Conservation (phyloP, 352 stramenopile species). For the Pythium angustatum region DNA sequence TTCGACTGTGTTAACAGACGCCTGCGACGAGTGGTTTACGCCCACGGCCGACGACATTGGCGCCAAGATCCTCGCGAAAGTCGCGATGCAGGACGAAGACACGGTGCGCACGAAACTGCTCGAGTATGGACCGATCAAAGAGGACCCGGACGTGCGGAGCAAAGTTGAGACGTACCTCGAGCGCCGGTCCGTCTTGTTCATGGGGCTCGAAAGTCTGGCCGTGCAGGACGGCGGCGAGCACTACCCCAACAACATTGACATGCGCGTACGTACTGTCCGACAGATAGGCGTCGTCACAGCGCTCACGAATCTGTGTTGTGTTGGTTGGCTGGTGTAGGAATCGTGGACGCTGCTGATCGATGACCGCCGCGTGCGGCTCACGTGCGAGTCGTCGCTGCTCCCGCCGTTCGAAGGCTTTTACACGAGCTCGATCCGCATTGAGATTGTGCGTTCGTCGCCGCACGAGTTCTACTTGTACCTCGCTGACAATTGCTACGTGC, state of each 20-base stretch:
- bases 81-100: conserved; percentile 75
- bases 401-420: conserved; percentile 81
- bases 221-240: conserved; percentile 60
- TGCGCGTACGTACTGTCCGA: conserved; percentile 43
- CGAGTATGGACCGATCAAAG: conserved; percentile 82
- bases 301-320: no score
- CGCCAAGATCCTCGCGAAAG: conserved; percentile 68
- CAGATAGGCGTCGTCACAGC: no score
- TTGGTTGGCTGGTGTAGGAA: conserved; percentile 42
- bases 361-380: conserved; percentile 69
- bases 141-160: conserved; percentile 79
- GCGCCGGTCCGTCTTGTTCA: conserved; percentile 79
- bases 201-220: conserved; percentile 44
- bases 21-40: conserved; percentile 76
- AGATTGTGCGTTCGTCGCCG: conserved; percentile 51
- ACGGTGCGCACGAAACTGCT: conserved; percentile 77
- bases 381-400: conserved; percentile 80
- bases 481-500: conserved; percentile 56
- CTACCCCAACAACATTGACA: conserved; percentile 56
- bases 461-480: conserved; percentile 75
- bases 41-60: conserved; percentile 81
- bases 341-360: conserved; percentile 84
- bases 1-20: no score
- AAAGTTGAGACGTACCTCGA: conserved; percentile 88
- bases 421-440: conserved; percentile 65